Conservation (phyloP, 106 monocot species). For the Chionographis japonica region DNA sequence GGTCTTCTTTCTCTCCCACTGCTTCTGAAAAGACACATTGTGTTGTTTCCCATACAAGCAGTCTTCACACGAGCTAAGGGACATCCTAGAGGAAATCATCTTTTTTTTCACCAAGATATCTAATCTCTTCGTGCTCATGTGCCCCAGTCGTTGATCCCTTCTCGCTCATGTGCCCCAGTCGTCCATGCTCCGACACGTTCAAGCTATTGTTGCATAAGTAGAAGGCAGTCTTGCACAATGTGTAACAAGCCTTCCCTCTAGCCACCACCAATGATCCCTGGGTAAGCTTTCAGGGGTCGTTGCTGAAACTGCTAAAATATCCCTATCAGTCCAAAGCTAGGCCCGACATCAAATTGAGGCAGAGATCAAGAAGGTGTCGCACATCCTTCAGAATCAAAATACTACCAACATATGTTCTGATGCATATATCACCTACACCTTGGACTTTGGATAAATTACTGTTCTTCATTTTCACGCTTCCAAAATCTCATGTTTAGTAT, state of each 20-base stretch:
- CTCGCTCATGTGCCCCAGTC: too few species aligned
- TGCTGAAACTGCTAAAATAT: background rate
- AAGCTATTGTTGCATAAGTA: background rate
- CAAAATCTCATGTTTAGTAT: too few species aligned
- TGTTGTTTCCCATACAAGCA: conserved; percentile 6
- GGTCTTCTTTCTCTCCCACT: background rate
- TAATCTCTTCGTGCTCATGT: background rate
- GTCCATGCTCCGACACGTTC: background rate
- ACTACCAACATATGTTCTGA: too few species aligned
- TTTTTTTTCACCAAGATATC: background rate
- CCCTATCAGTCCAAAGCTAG: too few species aligned
- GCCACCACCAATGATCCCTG: background rate
- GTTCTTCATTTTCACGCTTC: too few species aligned
- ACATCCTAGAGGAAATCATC: background rate
- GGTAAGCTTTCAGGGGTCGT: background rate
- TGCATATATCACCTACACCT: too few species aligned
- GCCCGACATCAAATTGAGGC: too few species aligned
- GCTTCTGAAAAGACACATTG: background rate
- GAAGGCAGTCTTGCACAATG: background rate
- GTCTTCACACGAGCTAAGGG: background rate
- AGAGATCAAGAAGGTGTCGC: too few species aligned
- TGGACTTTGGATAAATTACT: too few species aligned
- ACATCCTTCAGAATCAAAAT: too few species aligned
- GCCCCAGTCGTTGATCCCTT: background rate
- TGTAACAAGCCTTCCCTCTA: background rate